Base-by-base conservation (phyloP, 129 eudicot species). In the Scalesia atractyloides region DNA sequence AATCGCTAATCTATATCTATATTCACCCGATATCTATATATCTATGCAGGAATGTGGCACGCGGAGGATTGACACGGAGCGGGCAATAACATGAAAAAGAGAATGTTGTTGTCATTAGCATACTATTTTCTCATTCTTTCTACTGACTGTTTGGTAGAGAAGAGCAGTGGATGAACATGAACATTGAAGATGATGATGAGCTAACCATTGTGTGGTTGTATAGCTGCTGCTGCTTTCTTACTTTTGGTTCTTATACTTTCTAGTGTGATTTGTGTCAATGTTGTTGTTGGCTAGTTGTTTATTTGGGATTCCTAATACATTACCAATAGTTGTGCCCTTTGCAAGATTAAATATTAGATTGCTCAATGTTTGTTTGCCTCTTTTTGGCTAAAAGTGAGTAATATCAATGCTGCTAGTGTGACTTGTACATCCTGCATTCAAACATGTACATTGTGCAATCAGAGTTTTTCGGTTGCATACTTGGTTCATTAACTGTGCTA, bases 31-130 rank as follows among this genome's bases (percentile, higher is more conserved):
- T 24, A 50, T 66, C 56, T 73, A 41, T 30, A 41, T 30, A 2
- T 66, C 11, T 74, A 69, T 87, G 88, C 90, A 90, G 96, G 87
- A 82, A 58, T 65, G 76, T 80, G 61, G 60, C 80, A 66, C 84
- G 97, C 50, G 85, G 87, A 33, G 96, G 95, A 39, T 37, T 82
- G 69, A 86, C 88, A 9, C 88, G 88, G 65, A 81, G 86, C 80
- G 74, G 75, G 43, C 92, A 91, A 88, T 91, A 80, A 79, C 91
- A 77, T 77, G 76, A 62, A 50, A 68, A 76, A 49, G 73, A 54
- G 30, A 30, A 43, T 73, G 58, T 26, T 53, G 49, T 51, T 33
- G 15, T 24, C 9, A 30, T 19, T 76, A 76, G 69, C 64, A 59
- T 44, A 68, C 67, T 60, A 58, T 58, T 58, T 22, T 46, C 66